Percentiles rank a stretch among this genome's conserved stretches.
These are phyloP conservation scores for Zygotorulaspora florentina DNA, from an alignment of 805 yeast species.

Conservation along the genomic window DNA sequence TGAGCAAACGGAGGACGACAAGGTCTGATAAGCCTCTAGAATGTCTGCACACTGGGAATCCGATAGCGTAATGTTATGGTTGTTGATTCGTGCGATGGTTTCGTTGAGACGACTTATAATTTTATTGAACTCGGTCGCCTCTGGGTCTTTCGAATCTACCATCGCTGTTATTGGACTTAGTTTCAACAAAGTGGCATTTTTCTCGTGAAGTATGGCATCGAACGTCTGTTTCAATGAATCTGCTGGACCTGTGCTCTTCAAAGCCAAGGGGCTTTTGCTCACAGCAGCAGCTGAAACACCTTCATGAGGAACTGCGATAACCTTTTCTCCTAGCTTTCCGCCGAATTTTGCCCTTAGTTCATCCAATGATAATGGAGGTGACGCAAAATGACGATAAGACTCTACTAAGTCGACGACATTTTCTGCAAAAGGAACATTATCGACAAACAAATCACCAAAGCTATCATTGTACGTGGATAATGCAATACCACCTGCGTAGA, in stretches of 20 bases:
- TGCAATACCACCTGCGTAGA: slow-evolving; percentile 60
- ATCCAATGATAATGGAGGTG: slow-evolving; percentile 21
- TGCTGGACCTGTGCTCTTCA: not conserved
- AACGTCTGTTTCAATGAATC: not conserved
- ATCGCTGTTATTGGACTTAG: slow-evolving; percentile 8
- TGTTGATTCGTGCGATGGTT: slow-evolving; percentile 36
- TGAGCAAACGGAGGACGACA: slow-evolving; percentile 13
- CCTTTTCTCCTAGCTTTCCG: slow-evolving; percentile 21
- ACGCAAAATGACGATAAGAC: slow-evolving; percentile 25
- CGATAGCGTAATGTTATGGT: slow-evolving; percentile 30
- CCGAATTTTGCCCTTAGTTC: slow-evolving; percentile 25
- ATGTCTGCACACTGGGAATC: slow-evolving; percentile 18
- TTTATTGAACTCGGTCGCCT: slow-evolving; percentile 12
- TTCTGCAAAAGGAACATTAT: slow-evolving; percentile 63
- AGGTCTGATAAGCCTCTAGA: slow-evolving; percentile 12
- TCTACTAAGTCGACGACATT: slow-evolving; percentile 49
- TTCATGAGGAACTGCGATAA: slow-evolving; percentile 18
- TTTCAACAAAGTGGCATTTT: slow-evolving; percentile 3
- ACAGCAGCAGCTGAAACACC: slow-evolving; percentile 11
- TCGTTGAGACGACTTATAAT: slow-evolving; percentile 33
- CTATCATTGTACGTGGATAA: slow-evolving; percentile 50
- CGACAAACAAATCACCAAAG: slow-evolving; percentile 58
- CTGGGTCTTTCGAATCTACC: not conserved
- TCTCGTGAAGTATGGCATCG: slow-evolving; percentile 1
- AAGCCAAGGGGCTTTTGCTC: slow-evolving; percentile 3